Evolutionary conservation across 345 rosid genomes (phyloP).

Genomic region (Syzygium aromaticum): DNA sequence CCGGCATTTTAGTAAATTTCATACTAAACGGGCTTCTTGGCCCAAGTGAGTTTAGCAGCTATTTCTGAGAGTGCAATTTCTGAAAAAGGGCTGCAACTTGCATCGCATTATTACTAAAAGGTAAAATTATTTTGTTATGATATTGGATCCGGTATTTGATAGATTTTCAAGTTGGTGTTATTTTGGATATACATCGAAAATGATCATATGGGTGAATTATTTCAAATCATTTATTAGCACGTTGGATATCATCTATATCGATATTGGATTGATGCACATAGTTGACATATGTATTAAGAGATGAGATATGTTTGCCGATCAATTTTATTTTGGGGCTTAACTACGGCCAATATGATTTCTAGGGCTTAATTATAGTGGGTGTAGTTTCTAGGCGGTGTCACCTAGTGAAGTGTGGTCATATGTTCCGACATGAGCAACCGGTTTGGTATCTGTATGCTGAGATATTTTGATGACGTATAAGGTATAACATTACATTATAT

Average conservation of each 20-base stretch:
- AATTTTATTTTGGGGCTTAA: neutral
- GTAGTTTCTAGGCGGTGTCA: no score
- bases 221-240: neutral
- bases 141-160: neutral
- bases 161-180: neutral
- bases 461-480: rapidly evolving
- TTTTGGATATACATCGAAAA: neutral
- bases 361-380: neutral
- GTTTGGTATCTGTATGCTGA: neutral
- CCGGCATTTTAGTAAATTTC: neutral
- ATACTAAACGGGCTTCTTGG: neutral
- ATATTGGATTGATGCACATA: neutral
- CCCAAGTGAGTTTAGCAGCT: neutral
- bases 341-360: neutral
- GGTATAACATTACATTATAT: neutral
- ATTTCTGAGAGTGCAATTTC: neutral
- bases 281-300: neutral
- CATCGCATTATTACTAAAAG: neutral
- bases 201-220: neutral
- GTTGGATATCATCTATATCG: rapidly evolving
- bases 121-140: neutral
- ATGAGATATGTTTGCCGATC: neutral
- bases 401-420: no score
- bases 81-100: neutral
- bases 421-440: rapidly evolving